Base-by-base conservation (phyloP, 2,329 filamentous ascomycete species). In the Trichoderma sp. region DNA sequence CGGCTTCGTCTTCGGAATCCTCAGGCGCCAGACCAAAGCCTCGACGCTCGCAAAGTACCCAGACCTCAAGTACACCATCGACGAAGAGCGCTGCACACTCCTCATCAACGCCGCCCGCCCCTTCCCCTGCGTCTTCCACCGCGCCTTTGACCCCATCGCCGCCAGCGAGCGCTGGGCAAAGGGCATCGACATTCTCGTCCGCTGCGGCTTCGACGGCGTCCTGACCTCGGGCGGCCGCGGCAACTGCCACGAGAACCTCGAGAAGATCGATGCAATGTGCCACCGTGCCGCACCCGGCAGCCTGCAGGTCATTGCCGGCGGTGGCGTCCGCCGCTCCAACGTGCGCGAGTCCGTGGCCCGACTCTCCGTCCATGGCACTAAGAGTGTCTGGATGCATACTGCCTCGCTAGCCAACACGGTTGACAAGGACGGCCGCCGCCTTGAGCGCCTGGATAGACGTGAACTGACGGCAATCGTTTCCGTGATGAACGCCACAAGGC, bases 1-100 rank as follows among this genome's bases (percentile, higher is more conserved):
- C 70, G 84, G 84, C 1, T 88, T 88, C 70, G 85, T 88, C 8
- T 86, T 88, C 70, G 86, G 86, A 5, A 75, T 84, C 2, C 70
- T 87, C 17, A 67, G 37, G 15, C 59, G 59, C 19, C 64, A 67
- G 50, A 67, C 48, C 7, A 63, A 57, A 8, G 6, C 64, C 5
- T 67, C 53, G 5, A 54, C 64, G 8, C 68, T 67, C 15, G 67
- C 53, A 6, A 60, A 68, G 54, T 52, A 60, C 17, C 56, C 67
- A 4, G 64, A 67, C 8, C 34, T 56, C 13, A 52, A 63, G 29
- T 39, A 78, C 37, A 70, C 56, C 17, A 69, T 87, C n/a, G 81
- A 87, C 70, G 70, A 72, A 7, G 70, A 74, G n/a, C 72, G 77
- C 53, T 84, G 82, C 72, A 63, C 37, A 2, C 70, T 71, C 61